Percentiles rank a stretch among this genome's conserved stretches.
Conservation (phyloP, 495 filamentous ascomycete genomes). For the Hyphodiscus hymeniophilus region DNA sequence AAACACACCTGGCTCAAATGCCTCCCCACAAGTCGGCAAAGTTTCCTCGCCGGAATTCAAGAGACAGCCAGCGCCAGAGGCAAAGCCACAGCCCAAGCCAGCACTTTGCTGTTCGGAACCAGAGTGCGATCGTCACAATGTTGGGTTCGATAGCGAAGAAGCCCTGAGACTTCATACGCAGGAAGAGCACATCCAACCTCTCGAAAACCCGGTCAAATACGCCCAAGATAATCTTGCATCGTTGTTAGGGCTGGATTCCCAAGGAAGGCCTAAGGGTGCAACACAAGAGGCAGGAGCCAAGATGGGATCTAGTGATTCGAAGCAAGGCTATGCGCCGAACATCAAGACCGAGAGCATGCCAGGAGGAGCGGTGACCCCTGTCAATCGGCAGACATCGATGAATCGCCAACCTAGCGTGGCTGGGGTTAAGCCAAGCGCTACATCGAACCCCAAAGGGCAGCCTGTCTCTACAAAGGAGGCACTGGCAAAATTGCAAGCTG, state of each 20-base stretch:
- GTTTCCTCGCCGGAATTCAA: slow-evolving; percentile 34
- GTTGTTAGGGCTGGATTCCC: slow-evolving; percentile 36
- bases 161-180: slow-evolving; percentile 40
- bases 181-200: slow-evolving; percentile 46
- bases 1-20: slow-evolving; percentile 22
- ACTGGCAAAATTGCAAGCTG: slow-evolving; percentile 14
- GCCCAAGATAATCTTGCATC: slow-evolving; percentile 35
- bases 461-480: slow-evolving; percentile 8
- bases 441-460: slow-evolving; percentile 3
- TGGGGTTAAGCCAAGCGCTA: slow-evolving; percentile 22
- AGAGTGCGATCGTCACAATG: slow-evolving; percentile 22
- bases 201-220: slow-evolving; percentile 44
- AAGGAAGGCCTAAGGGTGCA: slow-evolving; percentile 31
- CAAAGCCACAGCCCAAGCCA: slow-evolving; percentile 28
- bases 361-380: slow-evolving; percentile 28
- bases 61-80: slow-evolving; percentile 29
- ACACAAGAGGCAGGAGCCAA: background rate
- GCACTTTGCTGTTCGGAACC: slow-evolving; percentile 16
- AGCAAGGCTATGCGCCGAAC: slow-evolving; percentile 33
- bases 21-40: slow-evolving; percentile 42
- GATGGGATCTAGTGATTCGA: slow-evolving; percentile 26
- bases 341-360: slow-evolving; percentile 25
- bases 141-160: slow-evolving; percentile 46
- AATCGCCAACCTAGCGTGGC: slow-evolving; percentile 34
- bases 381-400: slow-evolving; percentile 40